Evolutionary conservation across 148 eudicot genomes (phyloP).

Genomic region (Rhododendron ferrugineum): DNA sequence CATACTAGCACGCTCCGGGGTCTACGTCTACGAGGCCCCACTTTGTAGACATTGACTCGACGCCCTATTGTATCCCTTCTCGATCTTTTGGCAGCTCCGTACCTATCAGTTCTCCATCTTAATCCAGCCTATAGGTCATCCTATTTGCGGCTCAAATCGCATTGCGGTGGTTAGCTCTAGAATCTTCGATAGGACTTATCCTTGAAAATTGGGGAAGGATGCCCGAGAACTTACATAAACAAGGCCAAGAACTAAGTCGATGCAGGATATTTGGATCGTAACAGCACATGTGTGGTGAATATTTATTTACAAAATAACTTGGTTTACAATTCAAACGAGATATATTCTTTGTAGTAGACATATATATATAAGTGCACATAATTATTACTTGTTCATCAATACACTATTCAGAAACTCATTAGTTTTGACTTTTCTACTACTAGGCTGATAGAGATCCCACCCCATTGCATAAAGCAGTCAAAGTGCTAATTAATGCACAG

Average conservation of each 20-base stretch:
- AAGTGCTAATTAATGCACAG: background rate
- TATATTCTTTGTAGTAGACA: no score
- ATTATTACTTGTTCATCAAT: background rate
- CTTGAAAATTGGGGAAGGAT: no score
- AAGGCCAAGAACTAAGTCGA: no score
- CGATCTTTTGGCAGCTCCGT: background rate
- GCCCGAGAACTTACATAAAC: no score
- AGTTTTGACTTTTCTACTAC: background rate
- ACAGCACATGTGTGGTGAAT: no score
- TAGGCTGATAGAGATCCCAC: background rate
- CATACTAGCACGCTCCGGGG: background rate
- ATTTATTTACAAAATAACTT: no score
- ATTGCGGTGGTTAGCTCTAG: background rate
- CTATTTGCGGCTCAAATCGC: background rate
- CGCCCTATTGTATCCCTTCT: background rate
- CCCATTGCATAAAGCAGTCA: background rate
- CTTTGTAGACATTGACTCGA: no score
- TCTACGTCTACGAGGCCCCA: background rate
- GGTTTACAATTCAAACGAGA: no score
- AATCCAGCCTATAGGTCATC: background rate
- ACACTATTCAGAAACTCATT: background rate
- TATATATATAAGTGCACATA: no score
- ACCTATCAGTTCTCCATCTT: background rate
- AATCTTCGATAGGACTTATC: no score
- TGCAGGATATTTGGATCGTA: no score